Evolutionary conservation across 345 rosid genomes (phyloP).

Genomic region (Euphorbia peplus): DNA sequence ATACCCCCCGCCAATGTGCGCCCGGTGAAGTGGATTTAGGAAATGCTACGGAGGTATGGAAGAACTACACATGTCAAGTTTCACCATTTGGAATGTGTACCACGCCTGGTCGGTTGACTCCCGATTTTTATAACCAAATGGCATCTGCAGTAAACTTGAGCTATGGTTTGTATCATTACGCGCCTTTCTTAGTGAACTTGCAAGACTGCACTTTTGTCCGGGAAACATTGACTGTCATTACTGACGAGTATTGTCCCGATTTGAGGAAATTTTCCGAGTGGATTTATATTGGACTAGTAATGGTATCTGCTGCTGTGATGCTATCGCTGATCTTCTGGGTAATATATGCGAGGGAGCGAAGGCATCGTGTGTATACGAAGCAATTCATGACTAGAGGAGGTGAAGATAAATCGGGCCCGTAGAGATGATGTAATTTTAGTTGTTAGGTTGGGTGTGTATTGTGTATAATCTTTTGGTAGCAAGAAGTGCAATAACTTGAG

Average conservation of each 20-base stretch:
- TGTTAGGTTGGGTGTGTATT: not conserved
- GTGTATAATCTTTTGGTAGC: conserved; percentile 5
- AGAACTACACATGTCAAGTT: conserved; percentile 47
- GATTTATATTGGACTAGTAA: conserved; percentile 74
- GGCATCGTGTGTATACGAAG: conserved; percentile 78
- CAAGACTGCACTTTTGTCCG: conserved; percentile 79
- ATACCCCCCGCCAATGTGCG: conserved; percentile 49
- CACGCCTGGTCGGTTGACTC: conserved; percentile 77
- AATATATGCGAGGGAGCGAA: conserved; percentile 73
- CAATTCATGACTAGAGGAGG: conserved; percentile 32
- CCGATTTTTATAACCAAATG: conserved; percentile 57
- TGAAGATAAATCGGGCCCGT: conserved; percentile 29
- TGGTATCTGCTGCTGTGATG: conserved; percentile 85
- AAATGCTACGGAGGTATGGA: conserved; percentile 76
- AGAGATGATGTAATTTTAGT: conserved; percentile 12
- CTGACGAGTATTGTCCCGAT: conserved; percentile 53
- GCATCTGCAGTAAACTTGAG: conserved; percentile 73
- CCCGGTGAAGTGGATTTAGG: conserved; percentile 60
- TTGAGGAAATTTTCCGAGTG: conserved; percentile 54
- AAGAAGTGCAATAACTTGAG: not conserved
- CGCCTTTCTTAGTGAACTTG: conserved; percentile 76
- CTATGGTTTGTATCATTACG: conserved; percentile 62
- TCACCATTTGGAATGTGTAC: conserved; percentile 51
- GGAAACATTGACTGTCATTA: conserved; percentile 59
- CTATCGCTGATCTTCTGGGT: conserved; percentile 90